Percentiles rank a stretch among this genome's conserved stretches.
Evolutionary conservation across 2,329 filamentous ascomycete genomes (phyloP).

Genomic region (Ophiostoma triangulosporum): DNA sequence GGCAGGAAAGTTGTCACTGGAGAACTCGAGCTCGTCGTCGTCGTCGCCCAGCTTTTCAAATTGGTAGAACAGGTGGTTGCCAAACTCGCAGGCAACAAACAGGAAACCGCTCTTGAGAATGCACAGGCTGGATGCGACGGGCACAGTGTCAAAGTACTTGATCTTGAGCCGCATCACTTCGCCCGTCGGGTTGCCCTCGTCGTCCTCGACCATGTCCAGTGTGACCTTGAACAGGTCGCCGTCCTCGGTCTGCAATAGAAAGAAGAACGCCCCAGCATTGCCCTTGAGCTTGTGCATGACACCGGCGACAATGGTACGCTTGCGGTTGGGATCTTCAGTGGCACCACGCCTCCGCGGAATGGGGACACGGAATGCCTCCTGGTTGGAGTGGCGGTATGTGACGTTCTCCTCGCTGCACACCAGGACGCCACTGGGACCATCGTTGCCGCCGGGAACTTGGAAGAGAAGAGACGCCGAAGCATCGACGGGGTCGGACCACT

Average conservation of each 20-base stretch:
- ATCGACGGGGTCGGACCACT: constrained; percentile 91
- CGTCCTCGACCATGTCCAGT: constrained; percentile 77
- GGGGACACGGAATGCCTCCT: constrained; percentile 75
- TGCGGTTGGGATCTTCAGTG: constrained; percentile 83
- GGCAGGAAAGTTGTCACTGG: constrained; percentile 67
- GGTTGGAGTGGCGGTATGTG: constrained; percentile 93
- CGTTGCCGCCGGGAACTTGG: constrained; percentile 85
- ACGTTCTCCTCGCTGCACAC: constrained; percentile 92
- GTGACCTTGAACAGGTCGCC: constrained; percentile 97
- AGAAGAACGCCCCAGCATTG: constrained; percentile 80
- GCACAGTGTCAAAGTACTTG: constrained; percentile 96
- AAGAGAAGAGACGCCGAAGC: constrained; percentile 81
- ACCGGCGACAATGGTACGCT: constrained; percentile 73
- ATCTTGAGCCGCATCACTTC: constrained; percentile 77
- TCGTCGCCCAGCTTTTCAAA: constrained; percentile 96
- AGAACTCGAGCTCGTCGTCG: constrained; percentile 76
- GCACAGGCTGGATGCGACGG: constrained; percentile 72
- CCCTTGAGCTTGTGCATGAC: constrained; percentile 96
- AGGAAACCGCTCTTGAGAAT: constrained; percentile 94
- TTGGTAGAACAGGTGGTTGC: constrained; percentile 90
- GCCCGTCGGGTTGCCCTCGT: constrained; percentile 61
- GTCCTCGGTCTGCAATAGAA: constrained; percentile 88
- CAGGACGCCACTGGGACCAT: constrained; percentile 87
- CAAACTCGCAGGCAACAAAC: constrained; percentile 82
- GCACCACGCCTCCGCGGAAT: constrained; percentile 78